Evolutionary conservation across 2,329 filamentous ascomycete species (phyloP).

Genomic region (Sclerotinia glacialis): DNA sequence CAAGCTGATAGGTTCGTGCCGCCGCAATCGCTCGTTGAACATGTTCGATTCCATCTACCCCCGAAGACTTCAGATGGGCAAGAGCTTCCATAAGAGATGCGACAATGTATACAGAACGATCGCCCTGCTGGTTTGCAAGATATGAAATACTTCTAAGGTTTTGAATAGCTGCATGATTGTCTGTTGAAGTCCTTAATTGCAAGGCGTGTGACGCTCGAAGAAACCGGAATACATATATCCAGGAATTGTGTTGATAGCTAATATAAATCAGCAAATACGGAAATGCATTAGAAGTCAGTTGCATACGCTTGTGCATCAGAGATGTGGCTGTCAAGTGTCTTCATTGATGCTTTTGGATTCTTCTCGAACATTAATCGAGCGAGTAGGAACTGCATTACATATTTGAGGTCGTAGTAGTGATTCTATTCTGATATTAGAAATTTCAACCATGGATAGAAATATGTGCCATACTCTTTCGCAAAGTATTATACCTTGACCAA

Average conservation of each 20-base stretch:
- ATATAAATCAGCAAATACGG: constrained; percentile 22
- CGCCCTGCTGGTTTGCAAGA: constrained; percentile 58
- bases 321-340: constrained; percentile 67
- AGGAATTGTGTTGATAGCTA: constrained; percentile 62
- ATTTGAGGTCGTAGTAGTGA: constrained; percentile 65
- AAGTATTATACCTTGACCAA: constrained; percentile 68
- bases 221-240: constrained; percentile 76
- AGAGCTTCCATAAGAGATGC: constrained; percentile 68
- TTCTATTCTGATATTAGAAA: constrained; percentile 42
- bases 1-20: constrained; percentile 67
- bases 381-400: constrained; percentile 72
- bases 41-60: constrained; percentile 64
- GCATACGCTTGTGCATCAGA: constrained; percentile 63
- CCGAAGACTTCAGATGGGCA: constrained; percentile 62
- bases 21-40: constrained; percentile 73
- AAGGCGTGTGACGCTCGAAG: constrained; percentile 68
- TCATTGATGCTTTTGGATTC: constrained; percentile 70
- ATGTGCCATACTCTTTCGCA: constrained; percentile 57
- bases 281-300: not conserved
- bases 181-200: constrained; percentile 57
- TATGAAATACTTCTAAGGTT: constrained; percentile 63
- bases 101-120: constrained; percentile 63
- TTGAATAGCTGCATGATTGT: constrained; percentile 61
- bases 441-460: not conserved
- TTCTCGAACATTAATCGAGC: constrained; percentile 68